phyloP scores from a whole-genome alignment of 1,139 yeast species.

The Geotrichum europaeum region DNA sequence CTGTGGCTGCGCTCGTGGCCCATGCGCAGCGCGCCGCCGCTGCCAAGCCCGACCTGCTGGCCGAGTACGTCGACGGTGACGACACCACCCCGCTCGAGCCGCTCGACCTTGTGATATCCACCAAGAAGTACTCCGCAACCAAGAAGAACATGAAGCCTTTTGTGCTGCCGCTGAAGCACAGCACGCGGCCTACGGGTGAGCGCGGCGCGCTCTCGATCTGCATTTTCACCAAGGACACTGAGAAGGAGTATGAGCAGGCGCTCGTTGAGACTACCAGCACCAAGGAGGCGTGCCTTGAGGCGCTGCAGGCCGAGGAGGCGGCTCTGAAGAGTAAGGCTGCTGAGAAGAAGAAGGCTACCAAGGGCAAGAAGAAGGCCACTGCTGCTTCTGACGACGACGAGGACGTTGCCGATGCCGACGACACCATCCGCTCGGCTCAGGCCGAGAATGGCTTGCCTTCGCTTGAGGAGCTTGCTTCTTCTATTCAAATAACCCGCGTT shows the following conservation, averaged over 20 bases:
- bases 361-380: not conserved
- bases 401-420: constrained; percentile 8
- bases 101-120: constrained; percentile 53
- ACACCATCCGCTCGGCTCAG: constrained; percentile 8
- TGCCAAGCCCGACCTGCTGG: constrained; percentile 41
- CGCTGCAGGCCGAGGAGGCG: constrained; percentile 52
- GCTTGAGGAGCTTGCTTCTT: constrained; percentile 12
- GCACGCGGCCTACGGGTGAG: constrained; percentile 42
- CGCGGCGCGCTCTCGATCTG: constrained; percentile 43
- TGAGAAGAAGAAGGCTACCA: not conserved
- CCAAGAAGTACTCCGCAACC: constrained; percentile 57
- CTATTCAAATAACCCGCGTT: constrained; percentile 28
- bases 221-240: constrained; percentile 66
- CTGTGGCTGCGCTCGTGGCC: constrained; percentile 35
- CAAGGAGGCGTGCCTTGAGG: constrained; percentile 48
- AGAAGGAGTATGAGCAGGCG: constrained; percentile 21
- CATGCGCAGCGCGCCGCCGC: constrained; percentile 23
- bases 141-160: constrained; percentile 71
- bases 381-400: not conserved
- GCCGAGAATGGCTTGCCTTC: constrained; percentile 9
- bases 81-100: constrained; percentile 28
- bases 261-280: constrained; percentile 14
- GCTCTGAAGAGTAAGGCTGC: constrained; percentile 17
- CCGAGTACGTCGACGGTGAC: constrained; percentile 45
- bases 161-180: constrained; percentile 48